These are phyloP conservation scores for Apiospora hydei DNA, from an alignment of 2,329 filamentous ascomycete genomes.

Conservation along the genomic window DNA sequence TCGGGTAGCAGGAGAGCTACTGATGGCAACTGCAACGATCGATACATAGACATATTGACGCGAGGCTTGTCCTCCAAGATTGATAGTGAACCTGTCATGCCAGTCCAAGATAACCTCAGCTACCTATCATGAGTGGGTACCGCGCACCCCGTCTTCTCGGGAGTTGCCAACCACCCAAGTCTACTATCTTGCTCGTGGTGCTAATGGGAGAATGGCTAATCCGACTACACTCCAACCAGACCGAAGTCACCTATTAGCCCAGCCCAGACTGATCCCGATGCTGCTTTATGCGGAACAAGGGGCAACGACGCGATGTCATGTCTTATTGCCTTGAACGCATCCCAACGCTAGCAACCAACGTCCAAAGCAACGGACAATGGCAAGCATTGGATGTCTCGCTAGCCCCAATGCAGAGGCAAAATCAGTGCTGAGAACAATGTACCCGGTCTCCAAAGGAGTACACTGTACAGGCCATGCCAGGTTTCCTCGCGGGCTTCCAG, in stretches of 20 bases:
- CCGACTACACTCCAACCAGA: constrained; percentile 8
- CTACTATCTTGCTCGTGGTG: not conserved
- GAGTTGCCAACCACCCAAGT: constrained; percentile 9
- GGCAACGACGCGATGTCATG: constrained; percentile 30
- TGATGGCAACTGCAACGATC: not conserved
- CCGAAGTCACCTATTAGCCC: not conserved
- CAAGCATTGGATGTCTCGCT: constrained; percentile 40
- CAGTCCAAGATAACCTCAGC: not conserved
- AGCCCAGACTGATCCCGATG: constrained; percentile 27
- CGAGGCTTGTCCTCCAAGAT: not conserved
- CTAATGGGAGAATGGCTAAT: not conserved
- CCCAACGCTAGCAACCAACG: constrained; percentile 24
- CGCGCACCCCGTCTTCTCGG: not conserved
- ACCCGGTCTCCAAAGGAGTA: constrained; percentile 18
- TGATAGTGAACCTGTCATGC: not conserved
- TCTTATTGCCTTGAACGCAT: constrained; percentile 35
- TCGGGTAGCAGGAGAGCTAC: not conserved
- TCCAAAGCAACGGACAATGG: constrained; percentile 24
- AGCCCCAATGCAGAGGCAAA: constrained; percentile 28
- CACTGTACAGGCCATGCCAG: constrained; percentile 26
- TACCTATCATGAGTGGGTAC: not conserved
- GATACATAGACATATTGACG: not conserved
- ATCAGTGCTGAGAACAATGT: constrained; percentile 23
- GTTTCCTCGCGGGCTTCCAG: constrained; percentile 3
- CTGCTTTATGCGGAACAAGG: constrained; percentile 36